Base-by-base conservation (phyloP, 2,329 filamentous ascomycete species). In the Sporothrix protearum region DNA sequence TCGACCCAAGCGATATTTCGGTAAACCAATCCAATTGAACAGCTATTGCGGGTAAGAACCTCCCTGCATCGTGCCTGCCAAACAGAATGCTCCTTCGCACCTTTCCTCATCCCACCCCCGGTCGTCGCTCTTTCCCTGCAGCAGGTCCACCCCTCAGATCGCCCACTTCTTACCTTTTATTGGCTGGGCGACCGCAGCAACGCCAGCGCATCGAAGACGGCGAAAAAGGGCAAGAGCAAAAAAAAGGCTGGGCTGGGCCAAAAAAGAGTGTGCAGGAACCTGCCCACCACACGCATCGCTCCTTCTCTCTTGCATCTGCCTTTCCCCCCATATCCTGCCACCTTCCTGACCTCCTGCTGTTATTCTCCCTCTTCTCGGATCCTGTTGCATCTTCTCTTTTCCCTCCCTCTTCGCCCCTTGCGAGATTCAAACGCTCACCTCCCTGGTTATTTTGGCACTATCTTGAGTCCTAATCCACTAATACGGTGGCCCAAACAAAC, bases 201-300 rank as follows among this genome's bases (percentile, higher is more conserved):
- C 73, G 75, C 74, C 75, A 76, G 71, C 75, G 75, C 75, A 76
- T 76, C 75, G 63, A 72, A 72, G 57, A 68, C 67, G 57, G 72
- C 72, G 51, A 70, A 71, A 71, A 66, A 69, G 42, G 39, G 55
- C 69, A 70, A 73, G 69, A 73, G 61, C 57, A 55, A 51, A 71
- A 71, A 71, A 71, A 71, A 63, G 19, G 70, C 59, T 71, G 51
- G 64, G 49, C 59, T 55, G 59, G 49, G 39, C 19, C 63, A 69
- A 70, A 68, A 33, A 25, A 67, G 49, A 53, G 49, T 5, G 25
- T 28, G 63, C 8, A 49, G 25, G 55, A 66, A 66, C 63, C 42
- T 49, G 63, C 33, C 57, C 57, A 39, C 30, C 39, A 28, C 59
- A 64, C 59, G 25, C 49, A 53, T 55, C 33, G 42, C 66, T 71